Evolutionary conservation across 2,329 filamentous ascomycete species (phyloP).

Genomic region (Atkinsonella texensis): DNA sequence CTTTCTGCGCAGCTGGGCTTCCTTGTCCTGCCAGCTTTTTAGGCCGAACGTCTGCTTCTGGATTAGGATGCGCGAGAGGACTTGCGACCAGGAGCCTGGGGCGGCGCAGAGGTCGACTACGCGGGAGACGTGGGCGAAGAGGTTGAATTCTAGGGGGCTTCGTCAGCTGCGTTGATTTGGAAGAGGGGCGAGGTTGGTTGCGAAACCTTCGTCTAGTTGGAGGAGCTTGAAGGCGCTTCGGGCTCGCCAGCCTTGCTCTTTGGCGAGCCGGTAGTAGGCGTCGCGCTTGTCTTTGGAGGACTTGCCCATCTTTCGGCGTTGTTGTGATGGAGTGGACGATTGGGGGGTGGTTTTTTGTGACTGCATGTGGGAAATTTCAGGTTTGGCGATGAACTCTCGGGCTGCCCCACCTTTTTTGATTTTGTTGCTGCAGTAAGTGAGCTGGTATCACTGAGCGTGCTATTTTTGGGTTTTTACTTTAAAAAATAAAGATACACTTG

Average conservation of each 20-base stretch:
- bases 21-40: conserved; percentile 75
- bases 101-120: conserved; percentile 95
- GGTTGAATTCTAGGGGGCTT: conserved; percentile 62
- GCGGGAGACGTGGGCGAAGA: conserved; percentile 79
- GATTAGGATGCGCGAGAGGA: conserved; percentile 84
- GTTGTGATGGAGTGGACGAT: too few species aligned
- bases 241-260: conserved; percentile 97
- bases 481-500: background rate
- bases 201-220: conserved; percentile 85
- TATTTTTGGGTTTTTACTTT: too few species aligned
- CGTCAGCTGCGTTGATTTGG: background rate
- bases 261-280: conserved; percentile 93
- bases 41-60: conserved; percentile 86
- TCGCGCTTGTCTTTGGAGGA: conserved; percentile 98
- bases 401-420: too few species aligned
- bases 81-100: conserved; percentile 94
- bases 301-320: conserved; percentile 59
- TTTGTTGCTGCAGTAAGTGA: too few species aligned
- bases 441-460: too few species aligned
- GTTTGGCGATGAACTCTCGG: too few species aligned
- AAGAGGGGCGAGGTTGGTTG: too few species aligned
- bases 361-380: too few species aligned
- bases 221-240: conserved; percentile 94
- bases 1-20: conserved; percentile 51
- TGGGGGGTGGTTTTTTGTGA: too few species aligned